phyloP scores from a whole-genome alignment of 1,139 yeast genomes.

The Yamadazyma trypodendri region DNA sequence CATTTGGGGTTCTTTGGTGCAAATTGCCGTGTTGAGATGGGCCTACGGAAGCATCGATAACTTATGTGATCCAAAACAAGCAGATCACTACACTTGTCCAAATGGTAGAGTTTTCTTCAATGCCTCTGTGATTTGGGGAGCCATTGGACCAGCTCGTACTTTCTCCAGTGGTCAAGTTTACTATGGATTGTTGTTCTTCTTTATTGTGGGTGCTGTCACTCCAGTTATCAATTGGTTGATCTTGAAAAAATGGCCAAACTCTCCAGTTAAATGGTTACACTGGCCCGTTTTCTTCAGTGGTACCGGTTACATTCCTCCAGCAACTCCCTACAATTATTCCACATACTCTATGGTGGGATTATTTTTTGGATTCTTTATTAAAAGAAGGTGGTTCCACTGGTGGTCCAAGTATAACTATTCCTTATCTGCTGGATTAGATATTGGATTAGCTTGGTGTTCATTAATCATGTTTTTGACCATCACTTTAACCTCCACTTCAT shows the following conservation, averaged over 20 bases:
- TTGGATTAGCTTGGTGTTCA: conserved; percentile 43
- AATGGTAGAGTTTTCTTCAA: conserved; percentile 45
- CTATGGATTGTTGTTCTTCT: conserved; percentile 40
- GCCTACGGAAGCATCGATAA: conserved; percentile 41
- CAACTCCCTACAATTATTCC: conserved; percentile 44
- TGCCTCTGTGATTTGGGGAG: conserved; percentile 51
- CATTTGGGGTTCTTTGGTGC: conserved; percentile 45
- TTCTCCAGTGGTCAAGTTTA: conserved; percentile 41
- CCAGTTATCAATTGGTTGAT: conserved; percentile 44
- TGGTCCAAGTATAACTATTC: conserved; percentile 44
- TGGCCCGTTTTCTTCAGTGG: conserved; percentile 51
- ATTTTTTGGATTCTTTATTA: conserved; percentile 29
- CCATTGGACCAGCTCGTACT: conserved; percentile 40
- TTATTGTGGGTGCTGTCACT: conserved; percentile 36
- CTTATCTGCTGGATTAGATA: conserved; percentile 44
- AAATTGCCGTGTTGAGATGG: conserved; percentile 47
- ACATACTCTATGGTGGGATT: conserved; percentile 38
- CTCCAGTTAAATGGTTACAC: conserved; percentile 41
- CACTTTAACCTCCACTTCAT: conserved; percentile 26
- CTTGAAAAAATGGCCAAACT: conserved; percentile 18
- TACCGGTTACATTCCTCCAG: conserved; percentile 49
- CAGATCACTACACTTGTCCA: conserved; percentile 42
- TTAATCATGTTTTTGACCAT: conserved; percentile 40
- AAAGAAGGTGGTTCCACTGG: conserved; percentile 44
- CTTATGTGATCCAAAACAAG: conserved; percentile 48